Evolutionary conservation across 768 basidiomycete species (phyloP).

Genomic region (Gloeopeniophorella convolvens): DNA sequence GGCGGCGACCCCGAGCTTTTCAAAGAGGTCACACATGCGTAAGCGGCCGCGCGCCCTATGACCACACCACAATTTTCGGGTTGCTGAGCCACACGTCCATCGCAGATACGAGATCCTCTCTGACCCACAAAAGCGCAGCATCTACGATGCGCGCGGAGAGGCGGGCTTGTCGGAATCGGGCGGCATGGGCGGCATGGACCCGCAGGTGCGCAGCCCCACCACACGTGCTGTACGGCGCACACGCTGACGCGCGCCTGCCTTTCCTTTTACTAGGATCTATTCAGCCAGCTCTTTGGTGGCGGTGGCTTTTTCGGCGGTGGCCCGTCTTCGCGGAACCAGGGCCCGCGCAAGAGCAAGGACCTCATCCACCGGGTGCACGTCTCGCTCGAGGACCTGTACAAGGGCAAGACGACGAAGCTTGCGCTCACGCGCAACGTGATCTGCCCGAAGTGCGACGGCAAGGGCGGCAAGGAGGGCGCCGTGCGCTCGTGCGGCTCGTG

Average conservation of each 20-base stretch:
- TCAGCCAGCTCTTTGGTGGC: slow-evolving; percentile 89
- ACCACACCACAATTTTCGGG: slow-evolving; percentile 15
- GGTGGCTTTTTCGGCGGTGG: slow-evolving; percentile 70
- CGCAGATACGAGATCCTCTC: slow-evolving; percentile 87
- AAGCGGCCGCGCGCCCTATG: slow-evolving; percentile 32
- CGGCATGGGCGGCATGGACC: slow-evolving; percentile 94
- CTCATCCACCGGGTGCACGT: slow-evolving; percentile 95
- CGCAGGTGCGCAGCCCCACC: slow-evolving; percentile 52
- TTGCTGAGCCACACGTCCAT: slow-evolving; percentile 1
- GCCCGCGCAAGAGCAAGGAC: slow-evolving; percentile 93
- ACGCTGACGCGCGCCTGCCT: neutral
- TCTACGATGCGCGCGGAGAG: slow-evolving; percentile 91
- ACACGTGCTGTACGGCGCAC: neutral
- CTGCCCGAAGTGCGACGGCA: slow-evolving; percentile 90
- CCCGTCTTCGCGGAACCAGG: slow-evolving; percentile 48
- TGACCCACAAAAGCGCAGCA: slow-evolving; percentile 70
- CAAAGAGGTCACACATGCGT: slow-evolving; percentile 97
- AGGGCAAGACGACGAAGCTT: slow-evolving; percentile 97
- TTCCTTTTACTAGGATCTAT: slow-evolving; percentile 79
- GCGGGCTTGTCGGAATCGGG: slow-evolving; percentile 83
- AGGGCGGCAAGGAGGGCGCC: slow-evolving; percentile 96
- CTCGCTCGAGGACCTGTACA: slow-evolving; percentile 97
- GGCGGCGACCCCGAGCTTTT: slow-evolving; percentile 95
- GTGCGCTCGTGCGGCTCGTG: slow-evolving; percentile 74
- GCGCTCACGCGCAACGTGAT: slow-evolving; percentile 93